Percentiles rank a stretch among this genome's conserved stretches.
Conservation (phyloP, 768 basidiomycete genomes). For the Rossbeevera mucosa region DNA sequence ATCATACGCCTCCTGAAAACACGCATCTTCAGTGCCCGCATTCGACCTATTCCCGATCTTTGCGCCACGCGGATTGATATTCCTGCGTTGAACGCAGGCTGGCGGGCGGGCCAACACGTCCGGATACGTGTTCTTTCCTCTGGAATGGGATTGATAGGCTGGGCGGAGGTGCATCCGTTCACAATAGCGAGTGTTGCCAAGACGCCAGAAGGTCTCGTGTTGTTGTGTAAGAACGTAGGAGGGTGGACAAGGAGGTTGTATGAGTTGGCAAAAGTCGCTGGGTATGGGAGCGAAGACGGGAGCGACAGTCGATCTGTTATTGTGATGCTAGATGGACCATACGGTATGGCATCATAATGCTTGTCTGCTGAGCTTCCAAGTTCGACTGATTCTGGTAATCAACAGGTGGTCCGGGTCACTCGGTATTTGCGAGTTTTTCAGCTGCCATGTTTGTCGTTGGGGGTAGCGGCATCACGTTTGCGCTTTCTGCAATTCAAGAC, state of each 20-base stretch:
- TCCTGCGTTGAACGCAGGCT: constrained; percentile 43
- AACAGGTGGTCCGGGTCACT: constrained; percentile 41
- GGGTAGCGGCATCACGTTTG: constrained; percentile 59
- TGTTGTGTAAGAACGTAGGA: constrained; percentile 49
- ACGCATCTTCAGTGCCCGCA: constrained; percentile 39
- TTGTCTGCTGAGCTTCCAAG: neutral
- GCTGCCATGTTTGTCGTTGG: constrained; percentile 54
- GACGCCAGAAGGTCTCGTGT: constrained; percentile 42
- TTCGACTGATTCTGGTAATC: constrained; percentile 2
- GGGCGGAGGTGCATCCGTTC: constrained; percentile 50
- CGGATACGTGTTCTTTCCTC: constrained; percentile 43
- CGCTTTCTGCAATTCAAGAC: constrained; percentile 48
- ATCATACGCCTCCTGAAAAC: constrained; percentile 44
- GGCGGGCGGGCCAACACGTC: constrained; percentile 60
- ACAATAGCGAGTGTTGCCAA: constrained; percentile 44
- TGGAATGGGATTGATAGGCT: constrained; percentile 36
- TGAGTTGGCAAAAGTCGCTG: constrained; percentile 35
- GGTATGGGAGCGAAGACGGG: constrained; percentile 29
- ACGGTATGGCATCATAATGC: constrained; percentile 29
- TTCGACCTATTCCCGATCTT: constrained; percentile 44
- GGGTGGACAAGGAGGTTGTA: constrained; percentile 46
- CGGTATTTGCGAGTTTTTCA: constrained; percentile 46
- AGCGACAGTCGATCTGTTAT: constrained; percentile 28
- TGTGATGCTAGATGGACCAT: constrained; percentile 53
- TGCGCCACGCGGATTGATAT: constrained; percentile 45